Evolutionary conservation across 1,284 basidiomycete genomes (phyloP), one percentile per base, ranked within the genome.

Genomic region (Hortiboletus rubellus): DNA sequence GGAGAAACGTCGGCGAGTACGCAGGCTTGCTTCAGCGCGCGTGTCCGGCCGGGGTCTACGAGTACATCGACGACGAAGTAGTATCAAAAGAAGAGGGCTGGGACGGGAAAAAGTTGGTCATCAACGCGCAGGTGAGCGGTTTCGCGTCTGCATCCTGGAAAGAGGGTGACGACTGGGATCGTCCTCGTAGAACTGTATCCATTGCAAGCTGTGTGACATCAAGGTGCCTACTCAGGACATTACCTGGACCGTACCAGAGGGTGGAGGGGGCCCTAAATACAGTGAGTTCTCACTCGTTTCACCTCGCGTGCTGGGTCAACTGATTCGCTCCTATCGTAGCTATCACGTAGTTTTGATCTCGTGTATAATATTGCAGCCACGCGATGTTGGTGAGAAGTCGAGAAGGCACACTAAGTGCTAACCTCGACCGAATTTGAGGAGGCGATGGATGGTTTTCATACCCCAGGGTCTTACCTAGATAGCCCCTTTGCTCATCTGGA

Each of bases 11-110:
- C 0, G 79, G 78, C 18, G 84, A 92, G 64, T 99, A 87, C 70
- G 96, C 89, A 3, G 94, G 95, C 17, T 76, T 98, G 31, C 80
- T 99, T 27, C 92, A 90, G 2, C 82, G 89, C 9, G 96, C 90
- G 17, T 99, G 97, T 75, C 97, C 96, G 0, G 97, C 97, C 0
- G 93, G 88, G 5, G 97, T 99, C 33, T 99, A 99, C 75, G 96
- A 99, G 77, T 99, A 99, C 71, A 89, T 96, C 15, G 89, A 88
- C n/a, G 88, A 84, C 40, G 83, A 82, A 61, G 76, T 61, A 24
- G 63, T 58, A 24, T 77, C 77, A 1, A 79, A 82, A 52, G 82
- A 82, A 60, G 86, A 80, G 50, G 79, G 81, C 0, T 88, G 83
- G 82, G 76, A 77, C 31, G 94, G 94, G 17, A 94, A 93, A 76